phyloP scores from a whole-genome alignment of 306 rosid species.

The Canavalia ensiformis region DNA sequence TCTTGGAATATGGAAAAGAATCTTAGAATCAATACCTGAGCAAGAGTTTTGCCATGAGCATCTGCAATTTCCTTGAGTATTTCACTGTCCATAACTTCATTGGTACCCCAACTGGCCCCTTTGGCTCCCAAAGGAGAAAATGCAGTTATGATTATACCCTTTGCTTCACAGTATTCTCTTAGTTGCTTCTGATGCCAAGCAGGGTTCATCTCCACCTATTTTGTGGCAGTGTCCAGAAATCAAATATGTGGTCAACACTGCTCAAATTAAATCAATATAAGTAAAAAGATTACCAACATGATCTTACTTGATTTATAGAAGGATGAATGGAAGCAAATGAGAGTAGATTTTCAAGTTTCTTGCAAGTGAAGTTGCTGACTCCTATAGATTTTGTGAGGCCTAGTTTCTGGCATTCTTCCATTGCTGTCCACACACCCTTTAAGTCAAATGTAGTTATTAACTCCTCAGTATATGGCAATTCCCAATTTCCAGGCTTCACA shows the following conservation, averaged over 20 bases:
- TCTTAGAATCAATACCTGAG: conserved; percentile 52
- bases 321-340: conserved; percentile 49
- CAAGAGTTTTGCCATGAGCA: conserved; percentile 48
- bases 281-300: background rate
- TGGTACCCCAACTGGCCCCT: conserved; percentile 58
- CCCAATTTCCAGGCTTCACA: conserved; percentile 45
- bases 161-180: conserved; percentile 55
- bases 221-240: background rate
- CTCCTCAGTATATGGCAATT: conserved; percentile 38
- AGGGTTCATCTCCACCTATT: conserved; percentile 69
- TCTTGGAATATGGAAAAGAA: background rate
- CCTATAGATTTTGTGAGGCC: conserved; percentile 59
- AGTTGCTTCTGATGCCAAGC: conserved; percentile 63
- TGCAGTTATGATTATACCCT: conserved; percentile 61
- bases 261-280: background rate
- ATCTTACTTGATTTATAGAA: conserved; percentile 55
- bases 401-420: conserved; percentile 56
- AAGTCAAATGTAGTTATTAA: conserved; percentile 45
- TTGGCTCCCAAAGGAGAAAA: conserved; percentile 65
- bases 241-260: background rate
- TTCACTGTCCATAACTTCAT: conserved; percentile 56
- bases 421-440: conserved; percentile 55
- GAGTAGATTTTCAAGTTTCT: conserved; percentile 53
- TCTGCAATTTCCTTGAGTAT: conserved; percentile 58
- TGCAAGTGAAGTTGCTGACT: conserved; percentile 56